Evolutionary conservation across 176 grass and related monocot genomes (phyloP).

Genomic region (Triticum monococcum): DNA sequence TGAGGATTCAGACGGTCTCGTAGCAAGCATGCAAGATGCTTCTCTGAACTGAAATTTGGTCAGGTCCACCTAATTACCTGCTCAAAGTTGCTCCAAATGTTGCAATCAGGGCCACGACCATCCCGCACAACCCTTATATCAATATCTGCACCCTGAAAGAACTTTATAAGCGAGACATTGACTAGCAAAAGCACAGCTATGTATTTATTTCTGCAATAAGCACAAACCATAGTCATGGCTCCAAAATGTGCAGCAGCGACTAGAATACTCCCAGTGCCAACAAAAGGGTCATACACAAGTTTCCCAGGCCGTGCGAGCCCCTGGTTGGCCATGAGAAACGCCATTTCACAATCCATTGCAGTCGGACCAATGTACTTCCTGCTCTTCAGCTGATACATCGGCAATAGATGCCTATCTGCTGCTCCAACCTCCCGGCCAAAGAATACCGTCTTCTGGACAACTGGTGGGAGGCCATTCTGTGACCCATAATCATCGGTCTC

Average conservation of each 20-base stretch:
- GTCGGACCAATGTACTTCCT: constrained; percentile 88
- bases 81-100: constrained; percentile 98
- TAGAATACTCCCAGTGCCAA: constrained; percentile 90
- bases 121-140: constrained; percentile 98
- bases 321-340: constrained; percentile 97
- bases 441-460: constrained; percentile 75
- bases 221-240: constrained; percentile 94
- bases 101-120: constrained; percentile 90
- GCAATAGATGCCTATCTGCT: constrained; percentile 83
- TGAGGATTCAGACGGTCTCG: neutral
- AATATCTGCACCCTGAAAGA: constrained; percentile 97
- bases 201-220: neutral
- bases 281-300: constrained; percentile 92
- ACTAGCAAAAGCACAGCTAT: neutral
- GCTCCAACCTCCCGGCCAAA: constrained; percentile 90
- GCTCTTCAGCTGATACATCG: constrained; percentile 89
- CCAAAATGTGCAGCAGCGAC: constrained; percentile 96
- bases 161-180: constrained; percentile 23
- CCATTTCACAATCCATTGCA: constrained; percentile 95
- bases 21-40: constrained; percentile 7
- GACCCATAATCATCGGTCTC: constrained; percentile 91
- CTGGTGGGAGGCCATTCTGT: constrained; percentile 84
- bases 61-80: constrained; percentile 49
- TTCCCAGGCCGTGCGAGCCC: constrained; percentile 62
- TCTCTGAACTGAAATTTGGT: neutral